phyloP scores from a whole-genome alignment of 106 monocot genomes.

The Allium fistulosum region DNA sequence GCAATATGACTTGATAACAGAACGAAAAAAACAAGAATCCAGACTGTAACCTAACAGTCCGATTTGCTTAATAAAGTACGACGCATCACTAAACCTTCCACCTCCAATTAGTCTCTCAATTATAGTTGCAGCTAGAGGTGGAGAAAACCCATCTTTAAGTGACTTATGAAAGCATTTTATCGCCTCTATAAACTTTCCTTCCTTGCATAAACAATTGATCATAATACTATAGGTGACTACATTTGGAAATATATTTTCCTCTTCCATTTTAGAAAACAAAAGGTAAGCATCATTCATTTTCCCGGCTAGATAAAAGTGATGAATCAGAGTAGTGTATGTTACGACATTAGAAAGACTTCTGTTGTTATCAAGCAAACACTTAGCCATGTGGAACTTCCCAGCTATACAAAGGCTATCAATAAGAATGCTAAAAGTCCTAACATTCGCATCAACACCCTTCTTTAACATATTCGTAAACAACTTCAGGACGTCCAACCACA shows the following conservation, averaged over 20 bases:
- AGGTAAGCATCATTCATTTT: conserved; percentile 20
- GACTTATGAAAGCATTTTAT: conserved; percentile 17
- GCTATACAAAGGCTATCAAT: conserved; percentile 44
- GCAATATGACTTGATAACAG: conserved; percentile 33
- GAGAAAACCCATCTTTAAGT: conserved; percentile 21
- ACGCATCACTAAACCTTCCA: conserved; percentile 15
- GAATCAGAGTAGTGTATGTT: conserved; percentile 47
- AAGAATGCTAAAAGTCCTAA: conserved; percentile 40
- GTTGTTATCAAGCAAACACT: conserved; percentile 14
- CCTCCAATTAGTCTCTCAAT: conserved; percentile 18
- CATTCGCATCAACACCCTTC: conserved; percentile 37
- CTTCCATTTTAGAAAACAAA: conserved; percentile 29
- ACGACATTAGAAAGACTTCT: conserved; percentile 29
- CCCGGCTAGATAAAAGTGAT: conserved; percentile 25
- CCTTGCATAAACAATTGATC: conserved; percentile 32
- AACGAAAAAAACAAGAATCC: conserved; percentile 18
- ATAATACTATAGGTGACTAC: conserved; percentile 36
- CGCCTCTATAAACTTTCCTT: conserved; percentile 32
- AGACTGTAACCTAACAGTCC: conserved; percentile 7
- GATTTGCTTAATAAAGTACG: conserved; percentile 22
- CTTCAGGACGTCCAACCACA: conserved; percentile 29
- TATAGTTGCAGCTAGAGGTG: conserved; percentile 9
- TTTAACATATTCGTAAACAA: conserved; percentile 47
- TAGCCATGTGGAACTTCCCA: conserved; percentile 26
- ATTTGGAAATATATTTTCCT: conserved; percentile 32